A percentile compares a stretch with the other conserved stretches of the same genome.
These are phyloP conservation scores for Ophiocordyceps camponoti-saundersi DNA, from an alignment of 2,329 filamentous ascomycete species.

Conservation along the genomic window DNA sequence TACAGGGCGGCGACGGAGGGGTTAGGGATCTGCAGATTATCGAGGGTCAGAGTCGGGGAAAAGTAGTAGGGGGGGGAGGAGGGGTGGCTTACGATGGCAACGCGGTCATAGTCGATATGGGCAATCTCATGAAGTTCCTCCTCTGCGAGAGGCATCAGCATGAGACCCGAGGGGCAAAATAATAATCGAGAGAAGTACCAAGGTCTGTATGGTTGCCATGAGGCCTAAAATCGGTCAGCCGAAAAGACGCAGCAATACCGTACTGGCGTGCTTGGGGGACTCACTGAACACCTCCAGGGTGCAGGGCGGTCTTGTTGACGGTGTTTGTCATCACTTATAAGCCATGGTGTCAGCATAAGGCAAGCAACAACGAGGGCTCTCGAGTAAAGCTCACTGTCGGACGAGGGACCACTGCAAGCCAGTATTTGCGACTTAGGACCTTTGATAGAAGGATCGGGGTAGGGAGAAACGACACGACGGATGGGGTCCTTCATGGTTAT, in stretches of 20 bases:
- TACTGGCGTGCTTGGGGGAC: slow-evolving; percentile 25
- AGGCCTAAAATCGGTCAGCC: slow-evolving; percentile 37
- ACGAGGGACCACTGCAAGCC: slow-evolving; percentile 18
- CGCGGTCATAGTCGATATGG: slow-evolving; percentile 97
- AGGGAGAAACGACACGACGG: slow-evolving; percentile 18
- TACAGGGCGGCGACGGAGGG: slow-evolving; percentile 90
- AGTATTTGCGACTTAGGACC: slow-evolving; percentile 21
- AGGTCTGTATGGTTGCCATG: slow-evolving; percentile 84
- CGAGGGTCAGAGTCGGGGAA: slow-evolving; percentile 3
- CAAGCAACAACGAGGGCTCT: neutral
- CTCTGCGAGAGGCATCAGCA: slow-evolving; percentile 26
- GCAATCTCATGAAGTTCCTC: slow-evolving; percentile 94
- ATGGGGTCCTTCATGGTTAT: slow-evolving; percentile 23
- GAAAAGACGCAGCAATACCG: no score
- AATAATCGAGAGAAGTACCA: slow-evolving; percentile 22
- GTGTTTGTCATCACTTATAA: slow-evolving; percentile 34
- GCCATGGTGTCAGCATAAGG: neutral
- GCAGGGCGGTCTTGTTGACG: slow-evolving; percentile 84
- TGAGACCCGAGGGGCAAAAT: slow-evolving; percentile 3
- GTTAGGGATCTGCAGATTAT: slow-evolving; percentile 50
- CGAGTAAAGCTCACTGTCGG: slow-evolving; percentile 20
- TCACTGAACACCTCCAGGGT: slow-evolving; percentile 81
- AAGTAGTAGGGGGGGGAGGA: neutral
- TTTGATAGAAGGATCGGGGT: slow-evolving; percentile 21
- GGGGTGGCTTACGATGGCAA: slow-evolving; percentile 64